A percentile compares a stretch with the other conserved stretches of the same genome.
Evolutionary conservation across 1,284 basidiomycete genomes (phyloP).

Genomic region (Cryptococcus hybrid): DNA sequence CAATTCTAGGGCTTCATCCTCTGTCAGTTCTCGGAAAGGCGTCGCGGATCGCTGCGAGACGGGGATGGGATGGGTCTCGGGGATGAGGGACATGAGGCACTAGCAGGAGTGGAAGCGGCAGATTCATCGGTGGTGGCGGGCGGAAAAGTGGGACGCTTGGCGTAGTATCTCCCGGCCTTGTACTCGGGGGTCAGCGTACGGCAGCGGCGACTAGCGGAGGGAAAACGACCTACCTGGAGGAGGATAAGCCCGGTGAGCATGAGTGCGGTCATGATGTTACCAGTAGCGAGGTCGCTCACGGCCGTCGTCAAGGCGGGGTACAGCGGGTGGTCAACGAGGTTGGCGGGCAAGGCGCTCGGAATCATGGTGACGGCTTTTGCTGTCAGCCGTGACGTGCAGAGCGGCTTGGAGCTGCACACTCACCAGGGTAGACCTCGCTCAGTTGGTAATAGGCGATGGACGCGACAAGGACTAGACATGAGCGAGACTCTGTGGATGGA

Average conservation of each 20-base stretch:
- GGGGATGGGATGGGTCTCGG: conserved; percentile 6
- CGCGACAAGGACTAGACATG: conserved; percentile 33
- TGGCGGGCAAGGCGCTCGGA: conserved; percentile 29
- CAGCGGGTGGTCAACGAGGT: conserved; percentile 27
- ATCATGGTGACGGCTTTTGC: conserved; percentile 35
- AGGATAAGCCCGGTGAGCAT: conserved; percentile 48
- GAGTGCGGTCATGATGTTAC: conserved; percentile 47
- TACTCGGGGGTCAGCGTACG: neutral
- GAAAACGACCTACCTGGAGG: conserved; percentile 36
- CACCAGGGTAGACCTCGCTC: conserved; percentile 40
- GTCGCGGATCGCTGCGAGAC: conserved; percentile 26
- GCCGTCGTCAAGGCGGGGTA: conserved; percentile 35
- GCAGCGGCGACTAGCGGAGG: neutral
- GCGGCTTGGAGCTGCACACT: conserved; percentile 2
- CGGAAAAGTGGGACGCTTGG: conserved; percentile 19
- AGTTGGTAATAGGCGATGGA: conserved; percentile 43
- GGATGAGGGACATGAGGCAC: conserved; percentile 4
- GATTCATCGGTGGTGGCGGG: conserved; percentile 12
- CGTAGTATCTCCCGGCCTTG: conserved; percentile 44
- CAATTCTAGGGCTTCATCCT: conserved; percentile 39
- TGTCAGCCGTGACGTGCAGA: neutral
- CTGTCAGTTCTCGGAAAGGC: conserved; percentile 43
- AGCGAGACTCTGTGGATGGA: neutral
- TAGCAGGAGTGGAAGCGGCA: conserved; percentile 4
- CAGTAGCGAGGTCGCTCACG: conserved; percentile 43